A percentile compares a stretch with the other conserved stretches of the same genome.
Conservation (phyloP, 2,329 filamentous ascomycete species). For the Fusarium phyllophilum region DNA sequence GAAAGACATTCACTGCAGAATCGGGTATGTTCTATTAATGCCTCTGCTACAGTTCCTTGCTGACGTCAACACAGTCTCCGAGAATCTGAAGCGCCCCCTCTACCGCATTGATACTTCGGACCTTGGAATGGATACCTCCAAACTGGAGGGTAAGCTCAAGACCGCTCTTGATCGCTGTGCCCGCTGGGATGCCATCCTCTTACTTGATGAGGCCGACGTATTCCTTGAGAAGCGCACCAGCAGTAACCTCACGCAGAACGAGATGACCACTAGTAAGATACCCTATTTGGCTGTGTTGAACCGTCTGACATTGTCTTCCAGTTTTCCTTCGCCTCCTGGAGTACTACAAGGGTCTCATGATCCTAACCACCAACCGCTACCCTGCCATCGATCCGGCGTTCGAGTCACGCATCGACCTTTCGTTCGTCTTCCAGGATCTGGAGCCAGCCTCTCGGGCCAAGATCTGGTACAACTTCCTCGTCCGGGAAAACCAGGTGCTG, state of each 20-base stretch:
- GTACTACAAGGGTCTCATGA: conserved; percentile 51
- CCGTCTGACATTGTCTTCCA: not conserved
- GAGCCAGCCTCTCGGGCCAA: conserved; percentile 24
- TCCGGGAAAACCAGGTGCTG: not conserved
- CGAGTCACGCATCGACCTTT: conserved; percentile 56
- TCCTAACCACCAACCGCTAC: conserved; percentile 55
- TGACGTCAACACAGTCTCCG: conserved; percentile 22
- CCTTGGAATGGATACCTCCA: not conserved
- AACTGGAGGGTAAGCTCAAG: not conserved
- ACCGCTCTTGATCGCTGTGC: conserved; percentile 42
- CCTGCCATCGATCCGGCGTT: conserved; percentile 55
- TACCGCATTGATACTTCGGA: conserved; percentile 23
- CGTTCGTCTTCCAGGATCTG: conserved; percentile 48
- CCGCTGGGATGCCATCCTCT: conserved; percentile 49
- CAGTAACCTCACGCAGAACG: conserved; percentile 38
- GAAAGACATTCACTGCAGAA: conserved; percentile 55
- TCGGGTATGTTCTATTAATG: not conserved
- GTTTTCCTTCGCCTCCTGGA: conserved; percentile 46
- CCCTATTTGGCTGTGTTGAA: accelerated
- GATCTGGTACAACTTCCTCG: conserved; percentile 38
- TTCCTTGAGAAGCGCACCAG: conserved; percentile 47
- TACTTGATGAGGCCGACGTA: conserved; percentile 53
- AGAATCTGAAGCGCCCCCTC: conserved; percentile 11
- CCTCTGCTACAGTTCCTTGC: no score
- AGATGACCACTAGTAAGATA: conserved; percentile 42